A percentile compares a stretch with the other conserved stretches of the same genome.
These are phyloP conservation scores for Hypsizygus marmoreus DNA, from an alignment of 768 basidiomycete genomes.

Conservation along the genomic window DNA sequence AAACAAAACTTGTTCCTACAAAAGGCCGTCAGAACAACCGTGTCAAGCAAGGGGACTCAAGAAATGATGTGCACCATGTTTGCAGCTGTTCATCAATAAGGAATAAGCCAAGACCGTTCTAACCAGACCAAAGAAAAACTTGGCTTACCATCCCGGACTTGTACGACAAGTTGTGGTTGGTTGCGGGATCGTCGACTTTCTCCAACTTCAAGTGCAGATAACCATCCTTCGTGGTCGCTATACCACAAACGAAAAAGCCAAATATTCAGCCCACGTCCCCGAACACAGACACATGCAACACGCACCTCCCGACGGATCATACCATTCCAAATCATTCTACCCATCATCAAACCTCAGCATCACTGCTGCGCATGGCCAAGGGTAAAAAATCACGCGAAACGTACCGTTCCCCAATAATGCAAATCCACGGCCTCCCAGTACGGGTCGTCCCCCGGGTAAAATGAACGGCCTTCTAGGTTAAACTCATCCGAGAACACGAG, in stretches of 20 bases:
- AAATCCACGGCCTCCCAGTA: slow-evolving; percentile 62
- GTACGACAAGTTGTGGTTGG: slow-evolving; percentile 74
- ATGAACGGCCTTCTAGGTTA: slow-evolving; percentile 67
- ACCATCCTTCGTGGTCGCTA: slow-evolving; percentile 67
- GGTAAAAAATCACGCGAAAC: slow-evolving; percentile 22
- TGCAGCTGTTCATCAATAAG: slow-evolving; percentile 28
- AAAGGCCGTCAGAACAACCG: neutral
- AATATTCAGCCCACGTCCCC: neutral
- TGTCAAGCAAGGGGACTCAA: neutral
- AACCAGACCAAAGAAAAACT: neutral
- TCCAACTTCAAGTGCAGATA: slow-evolving; percentile 71
- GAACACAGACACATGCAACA: neutral
- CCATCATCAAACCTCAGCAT: neutral
- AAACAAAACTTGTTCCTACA: slow-evolving; percentile 69
- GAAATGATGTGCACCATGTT: slow-evolving; percentile 27
- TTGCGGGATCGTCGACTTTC: slow-evolving; percentile 39
- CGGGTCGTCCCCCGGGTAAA: slow-evolving; percentile 71
- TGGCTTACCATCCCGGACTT: slow-evolving; percentile 51
- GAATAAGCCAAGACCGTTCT: no score
- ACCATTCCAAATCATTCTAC: slow-evolving; percentile 81
- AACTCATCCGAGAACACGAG: slow-evolving; percentile 87
- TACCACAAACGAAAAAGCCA: neutral
- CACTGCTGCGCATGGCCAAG: neutral
- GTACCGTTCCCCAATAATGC: slow-evolving; percentile 67
- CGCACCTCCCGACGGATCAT: slow-evolving; percentile 56